Evolutionary conservation across 495 filamentous ascomycete species (phyloP), one percentile per base, ranked within the genome.

Genomic region (Niebla homalea): DNA sequence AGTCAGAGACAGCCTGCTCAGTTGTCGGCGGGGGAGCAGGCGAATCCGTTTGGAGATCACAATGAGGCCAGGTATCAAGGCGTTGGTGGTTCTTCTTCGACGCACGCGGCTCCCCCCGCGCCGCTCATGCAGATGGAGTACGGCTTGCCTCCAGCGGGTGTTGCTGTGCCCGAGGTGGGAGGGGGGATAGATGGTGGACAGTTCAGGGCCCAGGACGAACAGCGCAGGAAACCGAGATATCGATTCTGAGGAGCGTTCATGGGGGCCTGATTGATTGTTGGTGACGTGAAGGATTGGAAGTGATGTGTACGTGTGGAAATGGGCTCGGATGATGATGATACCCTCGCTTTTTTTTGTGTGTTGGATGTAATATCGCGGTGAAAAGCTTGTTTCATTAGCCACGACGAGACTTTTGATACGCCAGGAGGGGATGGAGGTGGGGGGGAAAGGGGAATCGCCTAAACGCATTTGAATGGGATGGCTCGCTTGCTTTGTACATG

Each of bases 21-120:
- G 3, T 29, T 20, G 5, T 19, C 16, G 29, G 23, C 29, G 15
- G n/a, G 41, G 15, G 48, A 55, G n/a, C 39, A 51, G 23, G 49
- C 42, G 41, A 38, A 51, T 20, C 55, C 51, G 2, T 54, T 57
- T 22, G 48, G 36, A n/a, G 55, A 57, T 25, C 51, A 54, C 22
- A 43, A 50, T 19, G 51, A 47, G 29, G 16, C 36, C 11, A 36
- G 26, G 25, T 19, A 36, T 32, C 8, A 40, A 45, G 18, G 38
- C 39, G 10, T 32, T 21, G 7, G 37, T 21, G 5, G 20, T 47
- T 10, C n/a, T n/a, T n/a, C 29, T 2, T 32, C 29, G 3, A 32
- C 29, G 29, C 6, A 32, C 14, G 29, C 29, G 5, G 22, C 35
- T 23, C 25, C 37, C 15, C 39, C 45, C 36, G 32, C 46, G 37